Conservation (phyloP, 2,329 filamentous ascomycete species). For the Calonectria ilicicola region DNA sequence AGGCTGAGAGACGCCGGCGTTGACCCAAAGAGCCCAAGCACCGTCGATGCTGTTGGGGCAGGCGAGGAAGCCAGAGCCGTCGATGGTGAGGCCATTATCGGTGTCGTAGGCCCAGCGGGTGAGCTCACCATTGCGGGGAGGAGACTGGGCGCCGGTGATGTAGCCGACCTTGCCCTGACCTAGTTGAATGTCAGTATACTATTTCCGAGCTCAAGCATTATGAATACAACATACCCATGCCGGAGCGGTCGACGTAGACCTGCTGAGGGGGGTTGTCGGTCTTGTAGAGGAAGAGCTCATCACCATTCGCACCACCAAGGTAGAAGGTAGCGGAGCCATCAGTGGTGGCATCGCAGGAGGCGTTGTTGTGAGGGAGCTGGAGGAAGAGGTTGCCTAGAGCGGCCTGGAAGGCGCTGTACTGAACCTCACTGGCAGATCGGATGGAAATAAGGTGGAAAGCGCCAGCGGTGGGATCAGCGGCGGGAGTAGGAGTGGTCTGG, state of each 20-base stretch:
- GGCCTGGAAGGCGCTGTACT: constrained; percentile 60
- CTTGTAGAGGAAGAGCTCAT: constrained; percentile 60
- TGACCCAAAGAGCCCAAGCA: constrained; percentile 55
- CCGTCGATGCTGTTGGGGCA: constrained; percentile 60
- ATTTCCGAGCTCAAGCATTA: neutral
- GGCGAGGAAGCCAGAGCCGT: constrained; percentile 59
- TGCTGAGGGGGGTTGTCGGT: constrained; percentile 56
- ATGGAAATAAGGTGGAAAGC: constrained; percentile 63
- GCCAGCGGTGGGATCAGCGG: neutral
- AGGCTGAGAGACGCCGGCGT: constrained; percentile 46
- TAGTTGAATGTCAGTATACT: constrained; percentile 32
- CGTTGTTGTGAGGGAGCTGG: constrained; percentile 56
- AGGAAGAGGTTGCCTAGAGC: constrained; percentile 56
- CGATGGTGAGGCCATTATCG: constrained; percentile 58
- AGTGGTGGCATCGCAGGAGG: constrained; percentile 58
- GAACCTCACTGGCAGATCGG: constrained; percentile 61
- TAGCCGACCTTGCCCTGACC: constrained; percentile 67
- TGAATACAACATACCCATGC: constrained; percentile 61
- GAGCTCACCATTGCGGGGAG: constrained; percentile 57
- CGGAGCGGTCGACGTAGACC: constrained; percentile 67
- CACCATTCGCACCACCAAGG: constrained; percentile 44
- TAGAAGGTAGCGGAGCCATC: constrained; percentile 62
- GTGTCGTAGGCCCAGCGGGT: constrained; percentile 60
- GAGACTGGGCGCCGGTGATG: constrained; percentile 56
- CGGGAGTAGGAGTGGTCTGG: constrained; percentile 1